Evolutionary conservation across 495 filamentous ascomycete species (phyloP), one percentile per base, ranked within the genome.

Genomic region (Trichocladium uniseriatum): DNA sequence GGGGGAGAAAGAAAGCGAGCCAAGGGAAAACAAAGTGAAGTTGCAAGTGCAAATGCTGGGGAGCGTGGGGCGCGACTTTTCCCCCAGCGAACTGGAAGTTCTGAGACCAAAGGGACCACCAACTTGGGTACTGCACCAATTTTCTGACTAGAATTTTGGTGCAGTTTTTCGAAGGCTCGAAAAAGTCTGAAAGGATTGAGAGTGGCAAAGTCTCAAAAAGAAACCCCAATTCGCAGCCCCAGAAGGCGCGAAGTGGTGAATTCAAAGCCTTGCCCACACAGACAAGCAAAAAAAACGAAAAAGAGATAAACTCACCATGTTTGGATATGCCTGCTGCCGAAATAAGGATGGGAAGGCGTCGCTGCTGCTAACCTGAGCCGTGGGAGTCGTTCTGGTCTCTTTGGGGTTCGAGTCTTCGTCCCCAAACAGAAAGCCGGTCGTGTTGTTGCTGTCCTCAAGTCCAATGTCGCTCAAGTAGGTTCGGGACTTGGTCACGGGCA

Each of bases 321-420:
- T 81, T 29, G 80, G 73, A 57, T 77, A 80, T 21, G 80, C 81
- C 50, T 83, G 79, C 53, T 81, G 79, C 44, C 85, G 81, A 42
- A 82, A 79, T 16, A 94, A 70, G 43, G 87, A 84, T 24, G 91
- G 87, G 64, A 95, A 98, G 52, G 81, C 82, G 63, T 91, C 84
- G 42, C 79, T 76, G 38, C 80, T 86, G 34, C 15, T 48, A 21
- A 48, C 48, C 73, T 89, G 78, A 55, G 64, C 63, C 28, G 76
- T 77, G 8, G 50, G 58, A 21, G 60, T 59, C 8, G 60, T 57
- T 40, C 82, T 76, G 38, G 84, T 84, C 73, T 92, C 79, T 55
- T 62, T 63, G 20, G 75, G 73, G 45, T 49, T 59, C 22, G 82
- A 75, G 22, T 89, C 86, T 54, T 95, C 89, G 60, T 83, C 84